Conservation (phyloP, 306 rosid species). For the Cicer yamashitae region DNA sequence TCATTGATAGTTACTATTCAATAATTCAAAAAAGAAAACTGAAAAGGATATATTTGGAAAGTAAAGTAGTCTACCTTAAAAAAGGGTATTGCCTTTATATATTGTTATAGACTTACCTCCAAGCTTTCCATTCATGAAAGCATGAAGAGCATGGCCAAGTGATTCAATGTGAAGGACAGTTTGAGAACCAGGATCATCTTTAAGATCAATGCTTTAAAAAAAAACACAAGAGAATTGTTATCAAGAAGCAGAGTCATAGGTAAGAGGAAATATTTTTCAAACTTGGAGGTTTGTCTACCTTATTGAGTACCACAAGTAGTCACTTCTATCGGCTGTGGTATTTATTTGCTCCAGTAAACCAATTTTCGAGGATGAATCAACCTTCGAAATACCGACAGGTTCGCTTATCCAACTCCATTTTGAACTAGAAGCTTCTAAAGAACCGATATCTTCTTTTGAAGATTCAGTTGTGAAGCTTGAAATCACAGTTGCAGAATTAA, state of each 20-base stretch:
- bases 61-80: too few relatives aligned
- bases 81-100: too few relatives aligned
- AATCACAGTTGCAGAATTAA: conserved; percentile 70
- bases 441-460: conserved; percentile 51
- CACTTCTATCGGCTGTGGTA: conserved; percentile 94
- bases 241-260: conserved; percentile 31
- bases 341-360: conserved; percentile 94
- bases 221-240: conserved; percentile 31
- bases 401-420: conserved; percentile 91
- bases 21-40: neutral
- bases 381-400: conserved; percentile 85
- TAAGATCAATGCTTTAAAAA: conserved; percentile 57
- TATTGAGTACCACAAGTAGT: conserved; percentile 92
- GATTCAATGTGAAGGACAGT: conserved; percentile 82
- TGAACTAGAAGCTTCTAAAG: conserved; percentile 64
- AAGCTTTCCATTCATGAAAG: conserved; percentile 77
- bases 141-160: conserved; percentile 90
- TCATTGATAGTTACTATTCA: conserved; percentile 3
- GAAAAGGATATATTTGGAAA: neutral
- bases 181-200: conserved; percentile 63
- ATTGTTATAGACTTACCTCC: conserved; percentile 56
- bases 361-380: conserved; percentile 58
- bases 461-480: conserved; percentile 72
- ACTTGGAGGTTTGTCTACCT: conserved; percentile 61
- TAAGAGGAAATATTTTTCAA: conserved; percentile 37